Base-by-base conservation (phyloP, 176 grass and related monocot species). In the Aegilops speltoides region DNA sequence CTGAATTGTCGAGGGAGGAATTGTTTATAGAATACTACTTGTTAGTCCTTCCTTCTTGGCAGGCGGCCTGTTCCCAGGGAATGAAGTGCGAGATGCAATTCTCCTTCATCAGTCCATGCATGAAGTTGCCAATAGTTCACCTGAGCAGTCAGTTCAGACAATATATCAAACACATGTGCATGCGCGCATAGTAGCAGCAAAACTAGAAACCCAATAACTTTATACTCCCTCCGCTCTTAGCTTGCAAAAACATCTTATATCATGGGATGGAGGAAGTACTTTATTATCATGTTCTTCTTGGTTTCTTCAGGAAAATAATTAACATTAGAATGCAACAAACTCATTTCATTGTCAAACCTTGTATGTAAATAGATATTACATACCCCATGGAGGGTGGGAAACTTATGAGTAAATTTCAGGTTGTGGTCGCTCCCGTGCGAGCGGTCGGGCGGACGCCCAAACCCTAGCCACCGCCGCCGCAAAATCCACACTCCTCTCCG, bases 101-200 rank as follows among this genome's bases (percentile, higher is more conserved):
- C 87, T 98, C 96, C 86, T 93, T 94, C 87, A 91, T 88, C 43
- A 98, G 40, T 72, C 97, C 94, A 91, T 94, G 94, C 90, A 98
- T 94, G 71, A 98, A 98, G 79, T 98, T 98, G 24, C 90, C 94
- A 70, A 70, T 96, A 98, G 83, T 94, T 98, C 79, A 98, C 94
- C 97, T 98, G 68, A 22, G 46, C 19, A 75, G 61, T 28, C 20
- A 82, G 50, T 54, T 43, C 54, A 72, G 60, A 54, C 2, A 14
- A 31, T 13, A 73, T 2, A 83, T 79, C 79, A 74, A 87, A 77
- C 48, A 77, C 8, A 57, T 56, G 52, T 19, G 52, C 46, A 15
- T 24, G 29, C 19, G 40, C 20, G 32, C 31, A 23, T 2, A 10
- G 14, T 85, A 78, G 4, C 85, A 95, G 74, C 9, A 32, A 26